A percentile compares a stretch with the other conserved stretches of the same genome.
Conservation (phyloP, 768 basidiomycete species). For the Phaffia tasmanica region DNA sequence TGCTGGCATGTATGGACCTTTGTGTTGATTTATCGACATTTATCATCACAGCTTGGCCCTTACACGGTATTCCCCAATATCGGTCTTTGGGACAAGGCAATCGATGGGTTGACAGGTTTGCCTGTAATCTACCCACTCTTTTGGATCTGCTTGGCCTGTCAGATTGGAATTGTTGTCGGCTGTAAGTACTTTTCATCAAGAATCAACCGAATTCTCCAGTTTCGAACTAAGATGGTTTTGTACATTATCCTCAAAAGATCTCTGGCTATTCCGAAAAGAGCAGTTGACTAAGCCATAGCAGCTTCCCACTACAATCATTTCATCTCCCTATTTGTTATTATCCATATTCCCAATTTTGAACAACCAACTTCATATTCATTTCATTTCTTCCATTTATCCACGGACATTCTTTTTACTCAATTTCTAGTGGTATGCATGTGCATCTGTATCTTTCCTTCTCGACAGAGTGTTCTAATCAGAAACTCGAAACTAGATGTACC, state of each 20-base stretch:
- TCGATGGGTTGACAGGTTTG: constrained; percentile 15
- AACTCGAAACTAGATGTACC: too few relatives aligned
- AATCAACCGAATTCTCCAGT: background rate
- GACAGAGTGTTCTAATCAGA: too few relatives aligned
- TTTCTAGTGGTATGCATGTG: background rate
- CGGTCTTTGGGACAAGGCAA: constrained; percentile 17
- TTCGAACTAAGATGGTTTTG: background rate
- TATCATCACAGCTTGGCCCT: constrained; percentile 18
- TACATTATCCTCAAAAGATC: background rate
- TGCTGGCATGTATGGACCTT: background rate
- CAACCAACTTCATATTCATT: background rate
- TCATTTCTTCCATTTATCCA: background rate
- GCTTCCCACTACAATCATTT: background rate
- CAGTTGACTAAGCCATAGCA: constrained; percentile 24
- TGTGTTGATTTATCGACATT: background rate
- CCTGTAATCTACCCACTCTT: constrained; percentile 23
- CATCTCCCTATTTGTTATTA: background rate
- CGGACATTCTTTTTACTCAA: background rate
- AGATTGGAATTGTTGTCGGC: constrained; percentile 22
- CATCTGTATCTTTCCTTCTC: background rate
- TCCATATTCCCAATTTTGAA: background rate
- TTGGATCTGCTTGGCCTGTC: constrained; percentile 25
- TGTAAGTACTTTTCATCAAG: constrained; percentile 2
- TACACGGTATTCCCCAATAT: constrained; percentile 24
- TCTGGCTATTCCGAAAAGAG: constrained; percentile 17